Evolutionary conservation across 2,329 filamentous ascomycete genomes (phyloP).

Genomic region (Penicillium sp.): DNA sequence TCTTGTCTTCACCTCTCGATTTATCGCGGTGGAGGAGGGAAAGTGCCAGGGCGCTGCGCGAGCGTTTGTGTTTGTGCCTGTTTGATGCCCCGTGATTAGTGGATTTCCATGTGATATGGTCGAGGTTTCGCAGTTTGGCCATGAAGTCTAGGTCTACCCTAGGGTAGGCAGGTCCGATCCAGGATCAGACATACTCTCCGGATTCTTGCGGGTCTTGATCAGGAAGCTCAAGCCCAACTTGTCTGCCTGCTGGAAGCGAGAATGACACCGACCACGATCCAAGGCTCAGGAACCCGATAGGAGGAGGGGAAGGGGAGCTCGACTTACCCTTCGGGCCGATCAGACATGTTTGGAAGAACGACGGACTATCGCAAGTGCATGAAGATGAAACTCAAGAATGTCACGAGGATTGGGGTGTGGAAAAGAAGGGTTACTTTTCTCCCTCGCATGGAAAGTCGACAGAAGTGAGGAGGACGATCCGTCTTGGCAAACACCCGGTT

Average conservation of each 20-base stretch:
- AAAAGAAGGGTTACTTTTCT: neutral
- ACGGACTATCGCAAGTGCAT: conserved; percentile 6
- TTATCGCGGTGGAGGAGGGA: conserved; percentile 59
- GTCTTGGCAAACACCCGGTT: conserved; percentile 21
- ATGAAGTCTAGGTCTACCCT: too few relatives aligned
- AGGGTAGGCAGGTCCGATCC: neutral
- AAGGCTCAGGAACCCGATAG: too few relatives aligned
- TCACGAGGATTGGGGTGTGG: neutral
- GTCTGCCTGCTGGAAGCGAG: too few relatives aligned
- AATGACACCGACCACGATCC: too few relatives aligned
- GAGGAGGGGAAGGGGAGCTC: neutral
- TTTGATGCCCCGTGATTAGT: conserved; percentile 33
- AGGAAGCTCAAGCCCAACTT: too few relatives aligned
- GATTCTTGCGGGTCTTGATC: too few relatives aligned
- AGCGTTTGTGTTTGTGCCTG: conserved; percentile 61
- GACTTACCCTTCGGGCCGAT: conserved; percentile 30
- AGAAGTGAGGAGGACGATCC: conserved; percentile 10
- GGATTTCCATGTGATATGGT: conserved; percentile 21
- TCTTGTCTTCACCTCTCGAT: conserved; percentile 49
- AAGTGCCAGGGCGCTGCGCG: conserved; percentile 58
- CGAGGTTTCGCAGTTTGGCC: too few relatives aligned
- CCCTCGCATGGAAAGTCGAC: neutral
- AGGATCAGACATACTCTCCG: too few relatives aligned
- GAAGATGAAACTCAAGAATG: neutral
- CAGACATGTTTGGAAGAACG: conserved; percentile 20